Base-by-base conservation (phyloP, 2,329 filamentous ascomycete genomes). In the Waltergamsia citrina region DNA sequence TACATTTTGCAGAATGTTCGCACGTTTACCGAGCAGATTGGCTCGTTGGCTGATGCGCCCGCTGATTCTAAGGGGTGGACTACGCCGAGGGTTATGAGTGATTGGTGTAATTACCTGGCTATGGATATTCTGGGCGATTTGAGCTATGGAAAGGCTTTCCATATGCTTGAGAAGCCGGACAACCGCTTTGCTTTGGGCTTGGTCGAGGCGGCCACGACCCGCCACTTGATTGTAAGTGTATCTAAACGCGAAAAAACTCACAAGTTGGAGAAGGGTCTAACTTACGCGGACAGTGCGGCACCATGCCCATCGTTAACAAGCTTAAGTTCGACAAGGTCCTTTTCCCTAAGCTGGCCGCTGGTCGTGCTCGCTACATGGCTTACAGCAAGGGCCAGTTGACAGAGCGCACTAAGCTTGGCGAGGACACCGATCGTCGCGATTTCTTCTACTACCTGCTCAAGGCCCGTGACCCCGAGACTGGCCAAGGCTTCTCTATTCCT, bases 361-460 rank as follows among this genome's bases (percentile, higher is more conserved):
- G 78, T 28, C 71, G 81, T 4, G 78, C 73, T 50, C 68, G 72
- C 39, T 85, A 85, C 51, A 81, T 85, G 69, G 67, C 69, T 33
- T 84, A 84, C 57, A 81, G 76, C 53, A 76, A 78, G 32, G 62
- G 65, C 3, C 80, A 84, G 54, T 67, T 82, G 26, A 69, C 69
- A 11, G 74, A 83, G 47, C 70, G 80, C 17, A 81, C 78, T 32
- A 74, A 76, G 40, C 60, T 80, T 18, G 78, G 78, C 19, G 74
- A 76, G 42, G 74, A 72, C 42, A 77, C 70, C 31, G 77, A 75
- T 45, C 78, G 80, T 22, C 75, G 78, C 37, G 81, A 85, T 50
- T 85, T 85, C 61, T 85, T 85, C 60, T 78, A 83, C 56, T 78
- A 85, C 52, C 67, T 86, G 9, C 69, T 85, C 39, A 78, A 78